phyloP scores from a whole-genome alignment of 352 stramenopile species.

The Globisporangium iwayamae region DNA sequence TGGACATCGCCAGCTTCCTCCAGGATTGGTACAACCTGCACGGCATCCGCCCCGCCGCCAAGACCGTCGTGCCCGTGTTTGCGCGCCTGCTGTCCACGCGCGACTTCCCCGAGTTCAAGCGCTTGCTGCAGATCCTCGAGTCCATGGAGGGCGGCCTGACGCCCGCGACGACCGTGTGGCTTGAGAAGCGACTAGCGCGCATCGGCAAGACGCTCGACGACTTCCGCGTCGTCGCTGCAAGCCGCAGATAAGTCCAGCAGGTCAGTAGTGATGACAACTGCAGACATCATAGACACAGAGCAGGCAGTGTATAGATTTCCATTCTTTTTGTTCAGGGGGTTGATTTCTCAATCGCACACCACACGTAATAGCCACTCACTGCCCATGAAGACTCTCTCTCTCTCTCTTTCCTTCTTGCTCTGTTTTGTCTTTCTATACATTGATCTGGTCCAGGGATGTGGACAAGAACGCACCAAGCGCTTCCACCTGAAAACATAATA shows the following conservation, averaged over 20 bases:
- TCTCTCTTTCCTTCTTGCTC: neutral
- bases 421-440: conserved; percentile 33
- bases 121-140: conserved; percentile 73
- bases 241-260: conserved; percentile 8
- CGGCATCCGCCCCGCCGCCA: conserved; percentile 54
- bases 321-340: neutral
- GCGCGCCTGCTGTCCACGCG: conserved; percentile 46
- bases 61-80: conserved; percentile 74
- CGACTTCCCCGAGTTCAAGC: conserved; percentile 58
- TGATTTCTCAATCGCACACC: neutral
- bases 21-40: conserved; percentile 87
- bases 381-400: neutral
- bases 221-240: conserved; percentile 27
- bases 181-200: conserved; percentile 58
- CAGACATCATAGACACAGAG: neutral
- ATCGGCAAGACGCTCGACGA: conserved; percentile 59
- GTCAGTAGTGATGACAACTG: neutral
- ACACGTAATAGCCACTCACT: neutral
- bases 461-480: conserved; percentile 57
- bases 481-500: conserved; percentile 36
- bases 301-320: conserved; percentile 10
- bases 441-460: conserved; percentile 65
- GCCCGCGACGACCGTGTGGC: conserved; percentile 63
- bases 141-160: conserved; percentile 68
- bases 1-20: conserved; percentile 71